A percentile compares a stretch with the other conserved stretches of the same genome.
phyloP scores from a whole-genome alignment of 257 asterid species.

The Lithospermum erythrorhizon region DNA sequence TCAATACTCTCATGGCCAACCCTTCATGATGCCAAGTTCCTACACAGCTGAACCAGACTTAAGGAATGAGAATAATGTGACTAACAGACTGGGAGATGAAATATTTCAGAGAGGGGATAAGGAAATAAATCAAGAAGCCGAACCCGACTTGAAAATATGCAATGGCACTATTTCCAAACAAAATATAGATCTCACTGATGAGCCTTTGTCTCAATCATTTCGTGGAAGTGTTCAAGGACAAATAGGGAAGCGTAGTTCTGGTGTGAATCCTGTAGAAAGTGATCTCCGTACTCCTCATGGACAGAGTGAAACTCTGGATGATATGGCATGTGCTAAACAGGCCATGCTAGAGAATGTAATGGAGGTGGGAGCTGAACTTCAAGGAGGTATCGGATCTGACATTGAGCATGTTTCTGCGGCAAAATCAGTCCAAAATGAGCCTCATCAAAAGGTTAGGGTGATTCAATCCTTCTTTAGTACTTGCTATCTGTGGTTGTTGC shows the following conservation, averaged over 20 bases:
- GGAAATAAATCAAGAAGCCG: conserved; percentile 16
- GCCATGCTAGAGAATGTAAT: conserved; percentile 42
- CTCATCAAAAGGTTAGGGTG: conserved; percentile 45
- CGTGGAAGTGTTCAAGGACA: conserved; percentile 12
- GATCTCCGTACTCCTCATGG: conserved; percentile 12
- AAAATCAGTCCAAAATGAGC: conserved; percentile 38
- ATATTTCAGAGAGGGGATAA: conserved; percentile 22
- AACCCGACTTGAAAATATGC: conserved; percentile 12
- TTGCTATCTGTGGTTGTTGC: neutral
- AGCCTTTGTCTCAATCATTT: conserved; percentile 13
- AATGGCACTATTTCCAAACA: too few species aligned
- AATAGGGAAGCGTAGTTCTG: conserved; percentile 20
- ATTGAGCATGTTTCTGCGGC: conserved; percentile 20
- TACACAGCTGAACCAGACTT: conserved; percentile 24
- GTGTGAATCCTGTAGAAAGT: conserved; percentile 23
- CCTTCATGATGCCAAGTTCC: conserved; percentile 29
- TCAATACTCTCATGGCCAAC: conserved; percentile 38
- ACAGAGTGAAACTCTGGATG: conserved; percentile 25
- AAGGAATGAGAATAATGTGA: conserved; percentile 16
- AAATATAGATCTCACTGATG: neutral
- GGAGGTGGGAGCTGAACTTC: conserved; percentile 52
- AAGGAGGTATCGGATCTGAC: conserved; percentile 26
- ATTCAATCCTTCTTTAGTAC: neutral
- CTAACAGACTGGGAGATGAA: conserved; percentile 15
- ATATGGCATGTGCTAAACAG: conserved; percentile 50